These are phyloP conservation scores for Neurospora sublineolata DNA, from an alignment of 495 filamentous ascomycete species.

Conservation along the genomic window DNA sequence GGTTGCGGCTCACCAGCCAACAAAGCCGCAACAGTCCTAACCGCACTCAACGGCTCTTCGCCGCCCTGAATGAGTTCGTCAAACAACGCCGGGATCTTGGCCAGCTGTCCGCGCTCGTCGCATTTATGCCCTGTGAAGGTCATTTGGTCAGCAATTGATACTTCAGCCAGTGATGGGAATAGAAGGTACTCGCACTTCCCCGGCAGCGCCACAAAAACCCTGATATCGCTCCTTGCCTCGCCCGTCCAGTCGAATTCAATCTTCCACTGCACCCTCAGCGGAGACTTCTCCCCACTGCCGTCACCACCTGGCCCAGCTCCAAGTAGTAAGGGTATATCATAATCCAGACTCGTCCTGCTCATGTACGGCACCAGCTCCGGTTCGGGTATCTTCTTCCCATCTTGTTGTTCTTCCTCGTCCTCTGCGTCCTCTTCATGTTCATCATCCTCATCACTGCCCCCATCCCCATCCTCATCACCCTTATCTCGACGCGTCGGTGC, in stretches of 20 bases:
- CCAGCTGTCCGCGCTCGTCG: conserved; percentile 36
- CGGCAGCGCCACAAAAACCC: conserved; percentile 34
- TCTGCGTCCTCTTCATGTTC: conserved; percentile 3
- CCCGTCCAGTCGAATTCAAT: conserved; percentile 54
- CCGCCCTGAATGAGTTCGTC: conserved; percentile 36
- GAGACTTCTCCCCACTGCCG: conserved; percentile 13
- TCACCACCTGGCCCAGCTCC: background rate
- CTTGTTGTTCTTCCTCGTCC: background rate
- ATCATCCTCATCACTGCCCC: conserved; percentile 1
- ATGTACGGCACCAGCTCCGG: conserved; percentile 27
- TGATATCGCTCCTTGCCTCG: conserved; percentile 43
- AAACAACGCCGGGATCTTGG: conserved; percentile 41
- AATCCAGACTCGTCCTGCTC: conserved; percentile 32
- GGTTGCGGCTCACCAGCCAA: conserved; percentile 27
- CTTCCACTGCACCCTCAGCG: conserved; percentile 39
- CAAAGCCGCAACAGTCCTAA: conserved; percentile 41
- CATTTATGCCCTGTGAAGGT: conserved; percentile 43
- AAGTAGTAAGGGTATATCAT: conserved; percentile 19
- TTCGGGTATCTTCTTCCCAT: background rate
- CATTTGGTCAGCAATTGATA: no score
- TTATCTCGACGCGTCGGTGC: conserved; percentile 1
- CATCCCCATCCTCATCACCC: conserved; percentile 8
- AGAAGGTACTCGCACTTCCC: conserved; percentile 44
- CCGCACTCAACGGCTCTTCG: conserved; percentile 39
- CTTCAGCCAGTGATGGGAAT: no score